Base-by-base conservation (phyloP, 805 yeast species). In the Torulaspora gathmanii region DNA sequence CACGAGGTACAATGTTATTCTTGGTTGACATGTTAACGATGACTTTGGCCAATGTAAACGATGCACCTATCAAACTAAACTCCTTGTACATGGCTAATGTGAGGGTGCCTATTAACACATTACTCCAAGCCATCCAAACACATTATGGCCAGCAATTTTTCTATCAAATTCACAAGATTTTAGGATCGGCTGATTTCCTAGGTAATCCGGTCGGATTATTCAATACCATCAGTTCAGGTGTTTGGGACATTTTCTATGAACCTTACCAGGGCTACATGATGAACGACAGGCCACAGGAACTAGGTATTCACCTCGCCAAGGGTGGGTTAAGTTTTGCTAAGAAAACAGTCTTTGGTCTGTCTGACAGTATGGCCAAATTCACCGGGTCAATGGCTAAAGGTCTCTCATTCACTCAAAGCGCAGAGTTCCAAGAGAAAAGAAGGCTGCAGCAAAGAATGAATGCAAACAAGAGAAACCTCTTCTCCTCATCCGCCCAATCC, bases 181-280 rank as follows among this genome's bases (percentile, higher is more conserved):
- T 95, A 27, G 99, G 99, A 0, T 88, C 96, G 15, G 99, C 98
- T 0, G 99, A 95, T 66, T 79, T 93, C 54, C 69, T 93, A 40
- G 99, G 99, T 17, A 93, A 95, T 54, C 99, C 99, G 0, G 98
- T 95, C 23, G 99, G 99, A 1, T 70, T 93, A 50, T 93, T 93
- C 70, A 93, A 87, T 63, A 90, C 89, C 54, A 72, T 93, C 46
- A 82, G 95, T 46, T 88, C 97, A 0, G 99, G 99, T 42, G 93
- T 93, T 9, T 77, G 89, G 78, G 99, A 93, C 64, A 84, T 93
- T 15, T 93, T 93, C 64, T 93, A 93, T 61, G 98, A 91, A 61
- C 99, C 99, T 3, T 93, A 91, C 58, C 93, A 89, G 61, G 99
- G 99, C 0, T 86, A 87, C 55, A 79, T 91, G 39, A 79, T 93